Conservation (phyloP, 805 yeast genomes). For the Wickerhamiella slavikovae region DNA sequence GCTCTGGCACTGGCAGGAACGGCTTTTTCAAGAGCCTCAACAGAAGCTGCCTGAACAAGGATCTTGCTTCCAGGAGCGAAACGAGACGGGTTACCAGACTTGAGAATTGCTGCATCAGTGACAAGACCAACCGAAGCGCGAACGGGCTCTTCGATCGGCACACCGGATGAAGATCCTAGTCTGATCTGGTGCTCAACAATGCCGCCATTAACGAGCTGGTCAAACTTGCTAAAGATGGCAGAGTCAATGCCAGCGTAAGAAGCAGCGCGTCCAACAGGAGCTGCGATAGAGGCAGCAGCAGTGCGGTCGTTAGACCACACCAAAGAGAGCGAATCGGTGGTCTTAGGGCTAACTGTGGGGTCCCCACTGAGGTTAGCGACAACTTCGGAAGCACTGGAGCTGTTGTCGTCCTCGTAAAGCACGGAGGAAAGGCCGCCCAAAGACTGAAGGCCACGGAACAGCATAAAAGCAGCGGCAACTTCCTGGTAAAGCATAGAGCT, state of each 20-base stretch:
- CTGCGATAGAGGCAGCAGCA: constrained; percentile 7
- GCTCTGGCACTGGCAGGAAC: constrained; percentile 35
- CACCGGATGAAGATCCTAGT: constrained; percentile 21
- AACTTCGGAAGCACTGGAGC: constrained; percentile 22
- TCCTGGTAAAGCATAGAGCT: constrained; percentile 41
- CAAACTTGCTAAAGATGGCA: constrained; percentile 41
- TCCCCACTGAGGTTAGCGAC: constrained; percentile 39
- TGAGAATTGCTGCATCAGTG: constrained; percentile 37
- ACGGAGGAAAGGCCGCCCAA: constrained; percentile 20
- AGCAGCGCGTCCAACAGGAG: constrained; percentile 7
- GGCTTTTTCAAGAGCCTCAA: constrained; percentile 29
- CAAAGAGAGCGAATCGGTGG: constrained; percentile 9
- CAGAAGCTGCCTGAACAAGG: constrained; percentile 20
- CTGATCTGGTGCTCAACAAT: constrained; percentile 40
- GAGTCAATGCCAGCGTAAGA: constrained; percentile 22
- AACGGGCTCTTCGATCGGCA: constrained; percentile 35
- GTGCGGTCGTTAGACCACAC: constrained; percentile 11
- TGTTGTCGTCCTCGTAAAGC: constrained; percentile 11
- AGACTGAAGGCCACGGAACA: constrained; percentile 10
- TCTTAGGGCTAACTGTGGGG: constrained; percentile 38
- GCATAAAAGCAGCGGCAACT: constrained; percentile 29
- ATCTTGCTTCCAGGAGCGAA: constrained; percentile 36
- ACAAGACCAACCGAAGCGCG: constrained; percentile 38
- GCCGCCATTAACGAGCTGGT: constrained; percentile 58
- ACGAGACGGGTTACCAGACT: too few relatives aligned